phyloP scores from a whole-genome alignment of 441 rosid species.

The Francoa sonchifolia region DNA sequence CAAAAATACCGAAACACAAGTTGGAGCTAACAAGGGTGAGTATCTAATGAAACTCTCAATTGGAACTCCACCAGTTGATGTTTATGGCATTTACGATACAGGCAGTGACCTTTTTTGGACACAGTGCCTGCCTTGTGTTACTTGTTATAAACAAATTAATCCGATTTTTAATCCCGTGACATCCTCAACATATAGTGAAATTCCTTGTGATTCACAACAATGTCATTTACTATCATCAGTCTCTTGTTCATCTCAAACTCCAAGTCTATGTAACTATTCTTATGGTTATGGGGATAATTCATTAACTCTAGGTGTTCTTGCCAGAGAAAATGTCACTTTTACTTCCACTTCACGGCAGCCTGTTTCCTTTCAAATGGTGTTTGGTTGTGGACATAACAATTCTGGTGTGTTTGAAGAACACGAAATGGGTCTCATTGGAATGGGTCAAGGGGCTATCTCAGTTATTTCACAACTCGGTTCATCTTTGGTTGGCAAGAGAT shows the following conservation, averaged over 20 bases:
- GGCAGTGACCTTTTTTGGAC: slow-evolving; percentile 59
- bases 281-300: too few species aligned
- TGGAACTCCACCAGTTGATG: slow-evolving; percentile 34
- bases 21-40: slow-evolving; percentile 25
- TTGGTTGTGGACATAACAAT: slow-evolving; percentile 10
- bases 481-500: background rate
- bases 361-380: too few species aligned
- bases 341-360: too few species aligned
- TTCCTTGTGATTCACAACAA: slow-evolving; percentile 20
- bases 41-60: slow-evolving; percentile 35
- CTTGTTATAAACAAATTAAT: slow-evolving; percentile 30
- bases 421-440: slow-evolving; percentile 10
- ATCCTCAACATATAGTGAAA: slow-evolving; percentile 27
- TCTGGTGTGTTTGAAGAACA: slow-evolving; percentile 1
- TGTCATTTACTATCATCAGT: slow-evolving; percentile 39
- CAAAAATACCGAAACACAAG: slow-evolving; percentile 19
- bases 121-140: slow-evolving; percentile 44
- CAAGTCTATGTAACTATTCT: too few species aligned
- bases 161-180: slow-evolving; percentile 31
- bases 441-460: slow-evolving; percentile 3
- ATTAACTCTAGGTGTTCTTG: too few species aligned
- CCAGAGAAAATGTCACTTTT: too few species aligned
- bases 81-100: slow-evolving; percentile 37
- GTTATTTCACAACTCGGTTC: slow-evolving; percentile 5
- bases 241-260: too few species aligned